Conservation (phyloP, 306 rosid species). For the Cucumis cinereus region DNA sequence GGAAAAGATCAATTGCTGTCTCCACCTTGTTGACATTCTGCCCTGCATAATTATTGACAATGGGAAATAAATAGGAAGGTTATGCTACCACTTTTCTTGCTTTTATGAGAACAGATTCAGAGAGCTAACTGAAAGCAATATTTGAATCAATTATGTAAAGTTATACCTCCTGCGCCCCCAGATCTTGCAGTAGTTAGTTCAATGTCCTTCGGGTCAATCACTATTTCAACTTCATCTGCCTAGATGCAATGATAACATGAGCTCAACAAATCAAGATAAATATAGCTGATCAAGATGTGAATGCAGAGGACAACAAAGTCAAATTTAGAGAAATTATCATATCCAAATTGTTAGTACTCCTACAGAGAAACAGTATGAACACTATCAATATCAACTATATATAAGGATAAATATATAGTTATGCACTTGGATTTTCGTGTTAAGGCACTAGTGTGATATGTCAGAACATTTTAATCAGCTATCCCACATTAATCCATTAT, state of each 20-base stretch:
- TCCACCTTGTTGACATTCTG: conserved; percentile 99
- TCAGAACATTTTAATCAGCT: neutral
- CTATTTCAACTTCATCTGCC: conserved; percentile 97
- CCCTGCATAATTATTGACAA: conserved; percentile 44
- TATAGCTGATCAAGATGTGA: neutral
- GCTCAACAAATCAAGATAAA: conserved; percentile 1
- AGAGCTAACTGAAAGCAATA: neutral
- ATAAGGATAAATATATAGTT: neutral
- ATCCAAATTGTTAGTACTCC: neutral
- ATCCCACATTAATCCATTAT: neutral
- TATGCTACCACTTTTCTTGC: neutral
- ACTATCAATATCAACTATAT: neutral
- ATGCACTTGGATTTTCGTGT: neutral
- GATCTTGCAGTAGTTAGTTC: conserved; percentile 92
- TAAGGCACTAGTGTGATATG: neutral
- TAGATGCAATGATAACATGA: conserved; percentile 25
- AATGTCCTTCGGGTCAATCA: conserved; percentile 87
- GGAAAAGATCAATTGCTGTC: conserved; percentile 91
- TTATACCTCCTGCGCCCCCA: conserved; percentile 98
- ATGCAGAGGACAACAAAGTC: neutral
- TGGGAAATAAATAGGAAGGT: conserved; percentile 11
- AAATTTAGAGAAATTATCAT: neutral
- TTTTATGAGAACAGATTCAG: neutral
- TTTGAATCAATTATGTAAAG: neutral
- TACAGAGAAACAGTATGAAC: neutral